Percentiles rank a stretch among this genome's conserved stretches.
These are phyloP conservation scores for Psidium friedrichsthalianum DNA, from an alignment of 345 rosid species.

Conservation along the genomic window DNA sequence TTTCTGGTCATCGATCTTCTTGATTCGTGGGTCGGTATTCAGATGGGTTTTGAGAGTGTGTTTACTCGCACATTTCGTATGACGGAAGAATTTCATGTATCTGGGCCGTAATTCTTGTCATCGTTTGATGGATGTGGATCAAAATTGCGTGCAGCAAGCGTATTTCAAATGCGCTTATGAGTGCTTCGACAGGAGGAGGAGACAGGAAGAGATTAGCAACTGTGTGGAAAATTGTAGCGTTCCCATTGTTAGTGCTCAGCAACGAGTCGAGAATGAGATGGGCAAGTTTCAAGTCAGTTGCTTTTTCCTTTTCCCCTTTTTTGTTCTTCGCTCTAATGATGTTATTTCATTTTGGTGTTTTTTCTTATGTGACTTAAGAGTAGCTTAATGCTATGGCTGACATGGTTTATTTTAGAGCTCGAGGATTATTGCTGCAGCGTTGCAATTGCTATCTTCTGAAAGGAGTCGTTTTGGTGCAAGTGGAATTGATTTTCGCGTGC, in stretches of 20 bases:
- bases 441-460: neutral
- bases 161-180: conserved; percentile 88
- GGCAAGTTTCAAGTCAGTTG: conserved; percentile 72
- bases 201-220: conserved; percentile 64
- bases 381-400: neutral
- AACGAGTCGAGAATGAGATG: conserved; percentile 78
- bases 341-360: neutral
- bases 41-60: neutral
- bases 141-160: conserved; percentile 59
- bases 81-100: neutral
- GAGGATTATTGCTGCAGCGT: neutral
- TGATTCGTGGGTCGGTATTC: neutral
- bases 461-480: neutral
- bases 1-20: neutral
- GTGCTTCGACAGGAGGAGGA: conserved; percentile 76
- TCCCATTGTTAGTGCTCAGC: conserved; percentile 68
- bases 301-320: neutral
- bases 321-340: neutral
- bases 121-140: neutral
- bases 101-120: neutral
- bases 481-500: neutral
- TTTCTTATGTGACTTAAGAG: neutral
- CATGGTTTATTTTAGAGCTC: neutral
- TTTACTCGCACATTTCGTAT: neutral
- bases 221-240: conserved; percentile 76